These are phyloP conservation scores for Bipolaris sorokiniana DNA, from an alignment of 2,329 filamentous ascomycete species.

Conservation along the genomic window DNA sequence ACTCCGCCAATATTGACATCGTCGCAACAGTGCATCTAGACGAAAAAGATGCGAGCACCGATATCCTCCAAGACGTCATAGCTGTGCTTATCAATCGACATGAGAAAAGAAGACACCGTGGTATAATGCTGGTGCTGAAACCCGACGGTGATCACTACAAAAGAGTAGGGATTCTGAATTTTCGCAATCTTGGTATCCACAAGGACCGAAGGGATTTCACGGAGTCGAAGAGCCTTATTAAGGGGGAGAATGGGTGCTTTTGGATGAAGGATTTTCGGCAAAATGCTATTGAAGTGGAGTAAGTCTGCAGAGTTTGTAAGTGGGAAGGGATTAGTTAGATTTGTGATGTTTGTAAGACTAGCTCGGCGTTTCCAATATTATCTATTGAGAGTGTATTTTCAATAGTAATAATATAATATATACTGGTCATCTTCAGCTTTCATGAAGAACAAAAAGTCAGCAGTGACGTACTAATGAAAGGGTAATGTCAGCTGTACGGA, in stretches of 20 bases:
- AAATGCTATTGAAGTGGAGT: not conserved
- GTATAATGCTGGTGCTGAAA: not conserved
- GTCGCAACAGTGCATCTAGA: not conserved
- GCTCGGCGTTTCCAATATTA: not conserved
- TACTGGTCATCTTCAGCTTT: not conserved
- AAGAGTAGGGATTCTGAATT: not conserved
- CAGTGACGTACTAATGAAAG: not conserved
- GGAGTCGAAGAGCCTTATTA: not conserved
- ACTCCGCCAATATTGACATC: not conserved
- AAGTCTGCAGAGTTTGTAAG: no score
- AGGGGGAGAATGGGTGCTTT: not conserved
- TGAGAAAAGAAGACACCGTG: not conserved
- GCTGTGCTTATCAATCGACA: not conserved
- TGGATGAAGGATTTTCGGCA: not conserved
- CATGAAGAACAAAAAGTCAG: not conserved
- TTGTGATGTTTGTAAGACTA: not conserved
- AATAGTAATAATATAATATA: not conserved
- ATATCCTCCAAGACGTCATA: not conserved
- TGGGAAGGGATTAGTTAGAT: not conserved
- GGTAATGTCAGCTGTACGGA: constrained; percentile 2
- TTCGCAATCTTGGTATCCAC: not conserved
- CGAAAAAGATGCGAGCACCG: not conserved
- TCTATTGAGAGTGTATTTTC: not conserved
- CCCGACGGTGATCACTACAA: not conserved
- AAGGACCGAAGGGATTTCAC: not conserved